These are phyloP conservation scores for Microbotryum saponariae DNA, from an alignment of 1,284 basidiomycete species.

Conservation along the genomic window DNA sequence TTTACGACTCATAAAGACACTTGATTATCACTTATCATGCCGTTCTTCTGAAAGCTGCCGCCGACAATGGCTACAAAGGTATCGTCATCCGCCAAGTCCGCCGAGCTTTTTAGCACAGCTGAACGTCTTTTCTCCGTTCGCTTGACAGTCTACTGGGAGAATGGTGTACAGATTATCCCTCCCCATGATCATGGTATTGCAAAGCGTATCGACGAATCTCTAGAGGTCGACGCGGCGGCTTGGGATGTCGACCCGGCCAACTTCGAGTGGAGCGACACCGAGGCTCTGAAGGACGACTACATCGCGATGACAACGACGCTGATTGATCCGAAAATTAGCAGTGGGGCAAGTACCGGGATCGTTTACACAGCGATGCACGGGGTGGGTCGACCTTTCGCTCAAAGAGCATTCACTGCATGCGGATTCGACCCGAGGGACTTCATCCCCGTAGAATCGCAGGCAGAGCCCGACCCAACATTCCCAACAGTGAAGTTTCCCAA, in stretches of 20 bases:
- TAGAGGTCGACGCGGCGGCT: conserved; percentile 48
- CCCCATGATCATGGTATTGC: conserved; percentile 72
- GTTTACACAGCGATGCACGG: conserved; percentile 84
- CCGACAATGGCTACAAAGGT: conserved; percentile 78
- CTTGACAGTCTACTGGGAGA: conserved; percentile 31
- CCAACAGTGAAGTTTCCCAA: conserved; percentile 75
- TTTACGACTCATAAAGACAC: background rate
- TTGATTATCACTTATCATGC: conserved; percentile 34
- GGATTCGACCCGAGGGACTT: conserved; percentile 45
- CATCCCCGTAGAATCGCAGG: conserved; percentile 27
- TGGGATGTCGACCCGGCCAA: conserved; percentile 45
- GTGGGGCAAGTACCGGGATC: conserved; percentile 43
- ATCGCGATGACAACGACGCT: conserved; percentile 13
- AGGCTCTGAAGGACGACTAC: conserved; percentile 55
- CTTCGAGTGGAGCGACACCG: conserved; percentile 44
- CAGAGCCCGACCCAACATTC: conserved; percentile 66
- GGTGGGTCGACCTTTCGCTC: conserved; percentile 60
- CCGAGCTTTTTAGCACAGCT: background rate
- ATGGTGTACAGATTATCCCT: conserved; percentile 57
- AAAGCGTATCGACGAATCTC: conserved; percentile 54
- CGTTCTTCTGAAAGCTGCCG: conserved; percentile 40
- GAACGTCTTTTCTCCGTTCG: background rate
- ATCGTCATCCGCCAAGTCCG: background rate
- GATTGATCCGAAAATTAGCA: conserved; percentile 3
- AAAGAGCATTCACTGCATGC: conserved; percentile 52